Conservation (phyloP, 2,329 filamentous ascomycete genomes). For the Pseudocercospora macadamiae region DNA sequence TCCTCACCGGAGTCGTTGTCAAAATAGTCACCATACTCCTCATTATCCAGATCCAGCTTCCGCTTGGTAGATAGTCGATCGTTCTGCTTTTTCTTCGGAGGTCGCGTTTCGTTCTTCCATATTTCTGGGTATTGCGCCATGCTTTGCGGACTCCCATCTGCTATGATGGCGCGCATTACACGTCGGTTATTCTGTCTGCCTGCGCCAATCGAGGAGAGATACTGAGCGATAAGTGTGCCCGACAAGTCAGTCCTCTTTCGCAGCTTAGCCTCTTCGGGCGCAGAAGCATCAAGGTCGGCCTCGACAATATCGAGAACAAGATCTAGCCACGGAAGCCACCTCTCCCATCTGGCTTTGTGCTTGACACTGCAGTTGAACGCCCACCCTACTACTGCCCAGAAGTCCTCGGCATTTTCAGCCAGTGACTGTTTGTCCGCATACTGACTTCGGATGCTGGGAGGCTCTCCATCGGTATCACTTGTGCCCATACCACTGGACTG, state of each 20-base stretch:
- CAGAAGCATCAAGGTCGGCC: slow-evolving; percentile 65
- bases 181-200: slow-evolving; percentile 50
- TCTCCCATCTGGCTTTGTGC: slow-evolving; percentile 74
- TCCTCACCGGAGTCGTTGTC: slow-evolving; percentile 35
- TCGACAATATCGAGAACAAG: slow-evolving; percentile 80
- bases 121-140: slow-evolving; percentile 65
- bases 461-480: slow-evolving; percentile 43
- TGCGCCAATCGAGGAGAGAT: slow-evolving; percentile 51
- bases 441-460: slow-evolving; percentile 59
- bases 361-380: slow-evolving; percentile 83
- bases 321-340: slow-evolving; percentile 80
- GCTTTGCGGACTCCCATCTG: slow-evolving; percentile 61
- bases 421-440: slow-evolving; percentile 68
- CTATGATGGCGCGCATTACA: slow-evolving; percentile 68
- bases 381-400: slow-evolving; percentile 90
- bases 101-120: slow-evolving; percentile 67
- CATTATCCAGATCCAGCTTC: slow-evolving; percentile 57
- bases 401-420: slow-evolving; percentile 78
- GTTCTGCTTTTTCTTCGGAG: slow-evolving; percentile 48
- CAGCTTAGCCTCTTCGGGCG: slow-evolving; percentile 21
- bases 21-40: slow-evolving; percentile 42
- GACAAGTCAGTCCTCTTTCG: slow-evolving; percentile 41
- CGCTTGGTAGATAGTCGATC: slow-evolving; percentile 61
- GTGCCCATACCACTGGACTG: slow-evolving; percentile 4
- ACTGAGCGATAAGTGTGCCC: slow-evolving; percentile 64